Conservation (phyloP, 768 basidiomycete species). For the Auricularia cornea region DNA sequence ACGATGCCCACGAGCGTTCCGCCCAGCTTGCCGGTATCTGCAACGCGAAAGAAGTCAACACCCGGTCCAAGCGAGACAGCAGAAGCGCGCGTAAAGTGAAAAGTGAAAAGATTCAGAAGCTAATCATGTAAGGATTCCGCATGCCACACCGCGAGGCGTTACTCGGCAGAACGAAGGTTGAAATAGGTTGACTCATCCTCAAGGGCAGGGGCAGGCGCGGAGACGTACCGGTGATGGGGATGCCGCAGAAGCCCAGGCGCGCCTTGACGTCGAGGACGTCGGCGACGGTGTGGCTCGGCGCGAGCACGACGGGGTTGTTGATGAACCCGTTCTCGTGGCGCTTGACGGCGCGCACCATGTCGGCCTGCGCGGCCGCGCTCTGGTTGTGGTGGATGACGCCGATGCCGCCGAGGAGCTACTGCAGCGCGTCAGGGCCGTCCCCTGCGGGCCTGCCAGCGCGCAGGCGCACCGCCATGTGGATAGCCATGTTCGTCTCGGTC, state of each 20-base stretch:
- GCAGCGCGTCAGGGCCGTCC: slow-evolving; percentile 5
- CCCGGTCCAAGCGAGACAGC: slow-evolving; percentile 2
- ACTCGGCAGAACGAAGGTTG: slow-evolving; percentile 85
- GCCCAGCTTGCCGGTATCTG: slow-evolving; percentile 80
- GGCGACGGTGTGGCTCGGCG: slow-evolving; percentile 67
- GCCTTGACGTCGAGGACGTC: slow-evolving; percentile 93
- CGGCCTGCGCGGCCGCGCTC: slow-evolving; percentile 72
- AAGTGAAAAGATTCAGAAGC: slow-evolving; percentile 35
- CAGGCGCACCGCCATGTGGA: slow-evolving; percentile 62
- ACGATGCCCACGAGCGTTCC: slow-evolving; percentile 95
- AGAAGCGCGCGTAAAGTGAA: slow-evolving; percentile 8
- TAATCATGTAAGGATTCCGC: slow-evolving; percentile 41
- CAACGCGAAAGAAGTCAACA: slow-evolving; percentile 16
- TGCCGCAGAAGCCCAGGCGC: slow-evolving; percentile 87
- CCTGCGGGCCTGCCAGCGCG: slow-evolving; percentile 5
- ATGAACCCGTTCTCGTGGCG: slow-evolving; percentile 99
- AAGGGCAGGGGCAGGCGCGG: slow-evolving; percentile 4
- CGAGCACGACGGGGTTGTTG: slow-evolving; percentile 84
- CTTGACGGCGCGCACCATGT: slow-evolving; percentile 97
- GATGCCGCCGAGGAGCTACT: slow-evolving; percentile 83
- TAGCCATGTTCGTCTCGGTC: slow-evolving; percentile 91
- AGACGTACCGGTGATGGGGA: slow-evolving; percentile 83
- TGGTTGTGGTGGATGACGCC: slow-evolving; percentile 99
- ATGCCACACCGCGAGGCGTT: slow-evolving; percentile 72
- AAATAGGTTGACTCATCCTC: slow-evolving; percentile 36